Evolutionary conservation across 441 rosid genomes (phyloP).

Genomic region (Hura crepitans): DNA sequence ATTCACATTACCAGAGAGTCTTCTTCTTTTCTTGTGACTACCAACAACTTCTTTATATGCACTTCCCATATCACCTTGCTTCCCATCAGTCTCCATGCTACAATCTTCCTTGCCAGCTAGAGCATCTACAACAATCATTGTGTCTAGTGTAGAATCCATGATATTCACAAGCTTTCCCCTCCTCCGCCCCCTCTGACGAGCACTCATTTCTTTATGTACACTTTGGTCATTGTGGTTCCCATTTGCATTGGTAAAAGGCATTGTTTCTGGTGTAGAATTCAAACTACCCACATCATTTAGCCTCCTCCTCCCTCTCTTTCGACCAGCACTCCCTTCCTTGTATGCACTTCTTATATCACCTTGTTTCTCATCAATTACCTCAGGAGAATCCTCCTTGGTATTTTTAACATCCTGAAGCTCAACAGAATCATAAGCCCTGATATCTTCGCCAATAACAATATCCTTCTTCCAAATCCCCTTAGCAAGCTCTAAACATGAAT

Average conservation of each 20-base stretch:
- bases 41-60: conserved; percentile 33
- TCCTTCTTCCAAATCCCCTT: conserved; percentile 34
- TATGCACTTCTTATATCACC: conserved; percentile 30
- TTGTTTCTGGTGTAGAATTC: conserved; percentile 33
- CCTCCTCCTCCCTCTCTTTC: conserved; percentile 41
- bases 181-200: conserved; percentile 19
- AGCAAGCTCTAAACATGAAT: conserved; percentile 26
- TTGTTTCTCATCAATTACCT: conserved; percentile 30
- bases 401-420: conserved; percentile 8
- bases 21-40: conserved; percentile 53
- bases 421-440: conserved; percentile 19
- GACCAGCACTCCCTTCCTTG: conserved; percentile 35
- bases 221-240: conserved; percentile 5
- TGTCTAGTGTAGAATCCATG: conserved; percentile 10
- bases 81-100: conserved; percentile 24
- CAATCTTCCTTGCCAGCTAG: conserved; percentile 16
- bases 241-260: conserved; percentile 15
- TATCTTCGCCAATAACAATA: conserved; percentile 23
- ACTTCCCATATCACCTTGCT: conserved; percentile 36
- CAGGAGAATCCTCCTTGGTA: conserved; percentile 19
- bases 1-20: conserved; percentile 31
- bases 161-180: conserved; percentile 18
- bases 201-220: conserved; percentile 10
- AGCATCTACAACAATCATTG: not conserved
- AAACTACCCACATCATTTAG: conserved; percentile 30